Conservation (phyloP, 352 stramenopile species). For the Globisporangium okanoganense region DNA sequence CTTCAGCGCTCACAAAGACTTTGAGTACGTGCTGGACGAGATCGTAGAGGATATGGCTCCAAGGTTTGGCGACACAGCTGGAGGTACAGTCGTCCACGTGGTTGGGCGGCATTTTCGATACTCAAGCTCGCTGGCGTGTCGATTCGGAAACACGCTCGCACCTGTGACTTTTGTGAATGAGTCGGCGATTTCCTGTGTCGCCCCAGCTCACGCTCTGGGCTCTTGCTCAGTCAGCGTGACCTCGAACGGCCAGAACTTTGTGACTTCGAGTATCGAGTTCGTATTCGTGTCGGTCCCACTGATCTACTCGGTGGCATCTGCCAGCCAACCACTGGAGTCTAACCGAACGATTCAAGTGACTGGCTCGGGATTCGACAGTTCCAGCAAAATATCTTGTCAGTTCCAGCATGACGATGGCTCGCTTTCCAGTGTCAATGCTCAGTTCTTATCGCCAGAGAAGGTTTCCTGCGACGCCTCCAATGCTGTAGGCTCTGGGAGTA, state of each 20-base stretch:
- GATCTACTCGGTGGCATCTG: constrained; percentile 40
- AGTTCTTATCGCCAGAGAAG: constrained; percentile 18
- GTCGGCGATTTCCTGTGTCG: constrained; percentile 48
- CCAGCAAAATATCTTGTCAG: constrained; percentile 22
- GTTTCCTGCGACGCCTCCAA: constrained; percentile 24
- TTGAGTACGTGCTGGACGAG: constrained; percentile 55
- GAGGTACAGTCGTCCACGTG: constrained; percentile 57
- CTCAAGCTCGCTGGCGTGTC: constrained; percentile 39
- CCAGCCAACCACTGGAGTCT: constrained; percentile 24
- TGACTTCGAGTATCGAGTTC: constrained; percentile 26
- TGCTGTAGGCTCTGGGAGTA: constrained; percentile 10
- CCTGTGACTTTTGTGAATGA: constrained; percentile 58
- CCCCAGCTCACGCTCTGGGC: constrained; percentile 33
- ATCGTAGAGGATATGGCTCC: constrained; percentile 44
- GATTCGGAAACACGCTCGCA: constrained; percentile 39
- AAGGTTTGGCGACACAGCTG: constrained; percentile 31
- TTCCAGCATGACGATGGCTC: constrained; percentile 19
- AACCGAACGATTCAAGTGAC: constrained; percentile 31
- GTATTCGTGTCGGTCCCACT: constrained; percentile 41
- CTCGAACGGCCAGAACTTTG: constrained; percentile 69
- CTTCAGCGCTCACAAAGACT: constrained; percentile 30
- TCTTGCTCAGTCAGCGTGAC: constrained; percentile 41
- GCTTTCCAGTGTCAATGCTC: background rate
- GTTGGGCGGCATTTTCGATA: constrained; percentile 65
- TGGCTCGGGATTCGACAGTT: constrained; percentile 25